Conservation (phyloP, 177 flowering plant genomes). For the Vitis hybrid region DNA sequence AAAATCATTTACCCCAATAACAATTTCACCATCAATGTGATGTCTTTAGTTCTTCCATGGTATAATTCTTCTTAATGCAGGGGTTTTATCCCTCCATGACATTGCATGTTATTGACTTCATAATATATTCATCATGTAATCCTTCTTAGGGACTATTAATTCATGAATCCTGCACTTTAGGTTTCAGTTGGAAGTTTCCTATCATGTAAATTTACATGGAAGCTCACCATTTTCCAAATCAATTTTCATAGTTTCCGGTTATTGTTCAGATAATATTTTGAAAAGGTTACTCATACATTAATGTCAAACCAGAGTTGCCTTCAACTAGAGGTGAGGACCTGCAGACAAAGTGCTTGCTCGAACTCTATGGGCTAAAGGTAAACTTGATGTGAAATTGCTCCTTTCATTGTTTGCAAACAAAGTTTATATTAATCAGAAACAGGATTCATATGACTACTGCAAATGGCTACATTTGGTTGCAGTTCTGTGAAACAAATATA, state of each 20-base stretch:
- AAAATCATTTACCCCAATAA: no score
- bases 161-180: not conserved
- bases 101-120: no score
- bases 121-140: no score
- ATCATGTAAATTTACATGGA: not conserved
- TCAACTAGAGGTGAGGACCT: slow-evolving; percentile 87
- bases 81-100: no score
- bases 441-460: not conserved
- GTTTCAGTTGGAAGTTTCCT: slow-evolving; percentile 1
- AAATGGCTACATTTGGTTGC: not conserved
- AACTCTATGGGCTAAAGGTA: slow-evolving; percentile 96
- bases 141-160: no score
- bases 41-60: no score
- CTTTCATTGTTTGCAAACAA: not conserved
- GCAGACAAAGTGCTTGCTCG: slow-evolving; percentile 93
- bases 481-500: not conserved
- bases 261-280: not conserved
- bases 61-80: no score
- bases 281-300: slow-evolving; percentile 12
- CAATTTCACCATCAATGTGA: no score
- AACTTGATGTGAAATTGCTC: slow-evolving; percentile 8
- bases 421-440: not conserved
- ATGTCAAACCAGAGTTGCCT: slow-evolving; percentile 71
- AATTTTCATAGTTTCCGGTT: not conserved
- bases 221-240: not conserved